Base-by-base conservation (phyloP, 768 basidiomycete genomes). In the Cyclocybe aegerita region DNA sequence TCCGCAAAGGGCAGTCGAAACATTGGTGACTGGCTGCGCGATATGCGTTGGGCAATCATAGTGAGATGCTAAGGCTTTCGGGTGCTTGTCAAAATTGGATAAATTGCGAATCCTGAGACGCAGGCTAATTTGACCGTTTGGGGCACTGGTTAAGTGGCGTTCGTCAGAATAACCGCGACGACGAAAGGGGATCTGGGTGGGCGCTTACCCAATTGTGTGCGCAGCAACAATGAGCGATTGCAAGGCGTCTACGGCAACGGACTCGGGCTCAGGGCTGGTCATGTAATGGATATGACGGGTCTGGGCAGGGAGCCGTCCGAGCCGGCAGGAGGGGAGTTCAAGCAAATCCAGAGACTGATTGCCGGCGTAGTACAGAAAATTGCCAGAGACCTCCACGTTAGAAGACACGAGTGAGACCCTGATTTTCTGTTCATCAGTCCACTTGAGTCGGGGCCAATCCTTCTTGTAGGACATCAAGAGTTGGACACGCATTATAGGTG, bases 31-130 rank as follows among this genome's bases (percentile, higher is more conserved):
- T 5, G 69, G 66, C 6, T 64, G 66, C 40, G 68, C 39, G 14
- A 67, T 54, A 46, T 71, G 75, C 12, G 70, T 71, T 23, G 60
- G 64, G 52, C 75, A 74, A 39, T 78, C 75, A 52, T 74, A 78
- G 33, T 65, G 66, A 32, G 71, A 60, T 9, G 66, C 63, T 35
- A 60, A 62, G 29, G 80, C 76, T 43, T 64, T 68, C 30, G 75
- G 69, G 58, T 85, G 82, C 57, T 80, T 79, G 48, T 72, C 76
- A 50, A 80, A 81, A n/a, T 70, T 70, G 70, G 76, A 78, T 44
- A 84, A 63, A 60, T 82, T 71, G 51, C 80, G 77, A 50, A 85
- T 72, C 54, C 80, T 79, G 55, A 85, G 60, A 39, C 75, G 72
- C 9, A 80, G 60, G 16, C 67, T 67, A 42, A 75, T 64, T 29